These are phyloP conservation scores for Beauveria brongniartii DNA, from an alignment of 2,329 filamentous ascomycete species.

Conservation along the genomic window DNA sequence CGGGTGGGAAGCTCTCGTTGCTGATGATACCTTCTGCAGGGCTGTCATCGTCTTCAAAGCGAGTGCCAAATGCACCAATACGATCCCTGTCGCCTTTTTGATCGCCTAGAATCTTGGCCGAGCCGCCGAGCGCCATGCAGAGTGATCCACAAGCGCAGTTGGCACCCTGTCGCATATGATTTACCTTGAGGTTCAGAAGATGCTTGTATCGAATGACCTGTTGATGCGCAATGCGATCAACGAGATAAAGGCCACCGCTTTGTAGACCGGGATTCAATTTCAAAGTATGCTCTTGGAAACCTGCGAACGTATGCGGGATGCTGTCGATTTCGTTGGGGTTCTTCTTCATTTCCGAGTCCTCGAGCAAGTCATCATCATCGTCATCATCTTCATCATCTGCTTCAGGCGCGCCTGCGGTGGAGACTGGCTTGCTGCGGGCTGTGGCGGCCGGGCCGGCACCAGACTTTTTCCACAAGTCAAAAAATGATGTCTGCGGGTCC, in stretches of 20 bases:
- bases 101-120: constrained; percentile 49
- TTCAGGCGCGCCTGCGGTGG: constrained; percentile 20
- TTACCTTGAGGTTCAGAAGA: constrained; percentile 60
- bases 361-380: constrained; percentile 46
- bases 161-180: constrained; percentile 56
- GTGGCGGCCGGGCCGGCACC: constrained; percentile 49
- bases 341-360: constrained; percentile 54
- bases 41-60: constrained; percentile 51
- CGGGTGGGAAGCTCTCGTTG: constrained; percentile 66
- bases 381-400: constrained; percentile 48
- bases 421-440: constrained; percentile 29
- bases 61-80: constrained; percentile 45
- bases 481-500: constrained; percentile 36
- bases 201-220: constrained; percentile 73
- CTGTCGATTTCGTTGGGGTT: constrained; percentile 57
- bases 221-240: constrained; percentile 76
- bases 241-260: constrained; percentile 50
- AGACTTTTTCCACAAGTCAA: constrained; percentile 42
- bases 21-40: constrained; percentile 60
- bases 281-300: constrained; percentile 68
- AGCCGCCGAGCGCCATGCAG: constrained; percentile 62
- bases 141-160: constrained; percentile 53
- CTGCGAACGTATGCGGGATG: constrained; percentile 64
- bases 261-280: constrained; percentile 64
- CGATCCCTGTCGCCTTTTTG: constrained; percentile 52